Conservation (phyloP, 1,284 basidiomycete genomes). For the Sporisorium graminicola region DNA sequence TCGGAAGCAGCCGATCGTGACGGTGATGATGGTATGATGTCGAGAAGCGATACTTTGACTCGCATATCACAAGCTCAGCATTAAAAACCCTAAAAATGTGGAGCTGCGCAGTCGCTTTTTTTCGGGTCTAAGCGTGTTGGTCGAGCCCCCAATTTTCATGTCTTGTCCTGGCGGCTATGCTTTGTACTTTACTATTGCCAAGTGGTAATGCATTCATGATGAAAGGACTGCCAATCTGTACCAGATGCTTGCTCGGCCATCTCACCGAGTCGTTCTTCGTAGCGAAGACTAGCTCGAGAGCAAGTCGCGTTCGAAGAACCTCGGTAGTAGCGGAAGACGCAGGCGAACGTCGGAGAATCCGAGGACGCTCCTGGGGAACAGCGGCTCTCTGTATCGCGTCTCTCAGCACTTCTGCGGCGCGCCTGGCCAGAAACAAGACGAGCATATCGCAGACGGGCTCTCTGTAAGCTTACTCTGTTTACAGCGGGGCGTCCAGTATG, state of each 20-base stretch:
- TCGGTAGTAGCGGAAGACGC: not conserved
- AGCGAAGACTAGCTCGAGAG: not conserved
- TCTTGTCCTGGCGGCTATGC: not conserved
- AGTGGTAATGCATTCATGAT: too few species aligned
- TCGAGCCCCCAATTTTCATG: not conserved
- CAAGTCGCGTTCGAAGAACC: not conserved
- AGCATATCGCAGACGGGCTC: not conserved
- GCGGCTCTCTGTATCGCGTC: not conserved
- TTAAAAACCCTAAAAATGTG: not conserved
- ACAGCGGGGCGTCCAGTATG: too few species aligned
- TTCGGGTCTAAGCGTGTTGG: not conserved
- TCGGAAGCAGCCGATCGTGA: conserved; percentile 7
- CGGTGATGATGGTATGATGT: not conserved
- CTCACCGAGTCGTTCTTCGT: too few species aligned
- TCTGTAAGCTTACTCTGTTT: not conserved
- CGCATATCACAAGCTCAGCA: not conserved
- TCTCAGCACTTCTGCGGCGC: not conserved
- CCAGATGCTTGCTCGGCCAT: too few species aligned
- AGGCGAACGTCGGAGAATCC: not conserved
- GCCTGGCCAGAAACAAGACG: not conserved
- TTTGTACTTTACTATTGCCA: not conserved
- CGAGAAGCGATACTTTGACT: not conserved
- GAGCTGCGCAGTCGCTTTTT: not conserved
- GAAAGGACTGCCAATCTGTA: too few species aligned
- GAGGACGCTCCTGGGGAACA: not conserved